A percentile compares a stretch with the other conserved stretches of the same genome.
These are phyloP conservation scores for Craspedostauros australis DNA, from an alignment of 108 stramenopile species.

Conservation along the genomic window DNA sequence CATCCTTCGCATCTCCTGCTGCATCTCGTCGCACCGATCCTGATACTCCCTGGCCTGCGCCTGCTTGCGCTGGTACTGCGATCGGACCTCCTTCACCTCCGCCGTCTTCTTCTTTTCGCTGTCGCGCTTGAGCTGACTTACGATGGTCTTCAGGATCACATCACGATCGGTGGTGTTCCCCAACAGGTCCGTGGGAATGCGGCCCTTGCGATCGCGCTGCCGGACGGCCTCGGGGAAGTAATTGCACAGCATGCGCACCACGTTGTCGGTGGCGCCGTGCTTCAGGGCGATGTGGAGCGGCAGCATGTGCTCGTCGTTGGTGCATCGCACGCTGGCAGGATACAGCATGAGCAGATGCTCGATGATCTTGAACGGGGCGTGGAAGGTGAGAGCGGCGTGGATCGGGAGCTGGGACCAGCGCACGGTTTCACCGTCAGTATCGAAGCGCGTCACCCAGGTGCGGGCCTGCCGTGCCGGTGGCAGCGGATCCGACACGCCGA, in stretches of 20 bases:
- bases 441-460: constrained; percentile 75
- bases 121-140: background rate
- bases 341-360: constrained; percentile 28
- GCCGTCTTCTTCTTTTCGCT: no score
- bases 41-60: no score
- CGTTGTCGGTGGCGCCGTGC: constrained; percentile 20
- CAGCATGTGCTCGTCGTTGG: constrained; percentile 47
- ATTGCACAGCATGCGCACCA: constrained; percentile 46
- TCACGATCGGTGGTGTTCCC: background rate
- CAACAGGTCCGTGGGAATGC: constrained; percentile 16
- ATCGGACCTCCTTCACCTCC: no score
- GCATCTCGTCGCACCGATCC: no score
- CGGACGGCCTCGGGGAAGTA: constrained; percentile 52
- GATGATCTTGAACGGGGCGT: constrained; percentile 31
- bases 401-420: constrained; percentile 50
- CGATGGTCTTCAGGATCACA: background rate
- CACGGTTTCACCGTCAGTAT: constrained; percentile 14
- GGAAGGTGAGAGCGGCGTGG: constrained; percentile 47
- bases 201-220: constrained; percentile 36
- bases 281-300: constrained; percentile 49
- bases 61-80: no score
- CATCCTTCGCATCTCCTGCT: no score
- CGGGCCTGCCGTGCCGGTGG: constrained; percentile 40
- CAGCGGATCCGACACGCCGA: constrained; percentile 3
- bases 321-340: constrained; percentile 36